Conservation (phyloP, 441 rosid genomes). For the Capsella rubella region DNA sequence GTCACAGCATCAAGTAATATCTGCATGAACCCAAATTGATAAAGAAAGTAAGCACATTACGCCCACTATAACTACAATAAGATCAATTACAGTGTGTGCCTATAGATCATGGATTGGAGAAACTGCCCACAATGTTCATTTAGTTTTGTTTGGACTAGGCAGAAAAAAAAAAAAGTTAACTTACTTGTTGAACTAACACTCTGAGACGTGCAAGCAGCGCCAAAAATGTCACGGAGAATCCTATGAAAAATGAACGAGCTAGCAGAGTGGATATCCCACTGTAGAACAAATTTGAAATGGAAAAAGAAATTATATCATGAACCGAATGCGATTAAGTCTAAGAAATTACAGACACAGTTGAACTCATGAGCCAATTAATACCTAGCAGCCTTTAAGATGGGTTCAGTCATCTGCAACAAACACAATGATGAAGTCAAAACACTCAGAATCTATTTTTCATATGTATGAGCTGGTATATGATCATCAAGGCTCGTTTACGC, state of each 20-base stretch:
- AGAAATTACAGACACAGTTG: background rate
- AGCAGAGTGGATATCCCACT: conserved; percentile 77
- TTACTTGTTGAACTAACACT: conserved; percentile 87
- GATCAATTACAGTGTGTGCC: background rate
- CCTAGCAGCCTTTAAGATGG: conserved; percentile 86
- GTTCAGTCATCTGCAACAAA: conserved; percentile 82
- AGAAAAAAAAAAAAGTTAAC: conserved; percentile 32
- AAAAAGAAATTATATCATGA: background rate
- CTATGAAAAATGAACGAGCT: conserved; percentile 86
- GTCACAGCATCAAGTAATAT: conserved; percentile 74
- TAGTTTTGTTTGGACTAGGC: conserved; percentile 12
- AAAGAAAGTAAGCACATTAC: background rate
- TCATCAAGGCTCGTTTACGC: background rate
- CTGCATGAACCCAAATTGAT: conserved; percentile 48
- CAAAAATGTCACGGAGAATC: conserved; percentile 71
- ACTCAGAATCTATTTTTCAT: background rate
- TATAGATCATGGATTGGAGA: background rate
- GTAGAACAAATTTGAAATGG: background rate
- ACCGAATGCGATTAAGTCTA: background rate
- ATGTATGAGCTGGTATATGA: background rate
- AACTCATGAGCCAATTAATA: conserved; percentile 39
- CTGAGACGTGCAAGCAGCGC: conserved; percentile 84
- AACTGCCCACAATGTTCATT: background rate
- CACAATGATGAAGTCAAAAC: conserved; percentile 30
- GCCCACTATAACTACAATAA: conserved; percentile 6